phyloP scores from a whole-genome alignment of 1,139 yeast species.

The Suhomyces ambrosiae region DNA sequence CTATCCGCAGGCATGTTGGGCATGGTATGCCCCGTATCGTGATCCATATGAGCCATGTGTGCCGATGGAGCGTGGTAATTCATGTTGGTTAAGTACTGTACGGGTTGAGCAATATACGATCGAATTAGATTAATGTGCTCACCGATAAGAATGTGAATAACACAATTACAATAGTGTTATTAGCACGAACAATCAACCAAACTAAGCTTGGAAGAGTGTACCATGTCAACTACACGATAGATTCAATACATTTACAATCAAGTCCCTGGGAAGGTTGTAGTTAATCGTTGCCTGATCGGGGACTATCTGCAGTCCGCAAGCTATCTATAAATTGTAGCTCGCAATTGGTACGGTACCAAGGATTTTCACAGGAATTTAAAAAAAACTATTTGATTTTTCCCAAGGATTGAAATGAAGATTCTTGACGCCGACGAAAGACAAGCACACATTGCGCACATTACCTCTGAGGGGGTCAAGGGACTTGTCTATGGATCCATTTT shows the following conservation, averaged over 20 bases:
- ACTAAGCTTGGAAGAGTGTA: no score
- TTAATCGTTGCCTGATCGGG: neutral
- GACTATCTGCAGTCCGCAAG: slow-evolving; percentile 4
- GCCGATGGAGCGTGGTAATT: slow-evolving; percentile 1
- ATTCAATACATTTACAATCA: no score
- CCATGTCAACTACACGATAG: no score
- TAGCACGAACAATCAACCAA: neutral
- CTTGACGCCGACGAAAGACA: slow-evolving; percentile 42
- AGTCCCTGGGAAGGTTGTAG: no score
- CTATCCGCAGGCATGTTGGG: slow-evolving; percentile 38
- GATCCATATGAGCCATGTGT: slow-evolving; percentile 25
- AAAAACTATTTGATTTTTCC: no score
- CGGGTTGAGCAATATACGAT: neutral
- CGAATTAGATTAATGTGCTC: slow-evolving; percentile 7
- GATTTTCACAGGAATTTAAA: neutral
- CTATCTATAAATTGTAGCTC: neutral
- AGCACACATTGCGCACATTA: slow-evolving; percentile 42
- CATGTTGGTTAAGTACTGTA: neutral
- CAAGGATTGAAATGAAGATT: slow-evolving; percentile 44
- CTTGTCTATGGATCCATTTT: slow-evolving; percentile 39
- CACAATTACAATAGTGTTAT: neutral
- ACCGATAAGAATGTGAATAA: neutral
- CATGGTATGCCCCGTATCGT: slow-evolving; percentile 31
- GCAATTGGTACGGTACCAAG: slow-evolving; percentile 1
- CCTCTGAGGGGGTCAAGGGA: slow-evolving; percentile 45